Conservation (phyloP, 176 grass and related monocot species). For the Typha latifolia region DNA sequence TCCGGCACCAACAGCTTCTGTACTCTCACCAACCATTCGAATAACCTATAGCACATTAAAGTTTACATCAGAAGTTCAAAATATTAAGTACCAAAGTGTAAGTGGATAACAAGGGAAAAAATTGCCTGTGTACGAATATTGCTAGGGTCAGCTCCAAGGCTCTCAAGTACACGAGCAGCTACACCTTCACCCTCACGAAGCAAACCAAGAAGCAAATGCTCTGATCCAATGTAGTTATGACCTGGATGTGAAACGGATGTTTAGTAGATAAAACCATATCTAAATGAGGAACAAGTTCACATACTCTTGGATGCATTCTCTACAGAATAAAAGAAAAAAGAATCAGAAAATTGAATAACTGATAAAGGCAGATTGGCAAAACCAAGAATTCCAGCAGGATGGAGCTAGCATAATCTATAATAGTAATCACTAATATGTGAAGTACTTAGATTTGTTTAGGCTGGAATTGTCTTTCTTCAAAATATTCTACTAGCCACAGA, state of each 20-base stretch:
- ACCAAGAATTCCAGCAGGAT: no score
- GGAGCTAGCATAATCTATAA: no score
- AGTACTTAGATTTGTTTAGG: no score
- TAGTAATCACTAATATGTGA: no score
- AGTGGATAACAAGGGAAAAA: neutral
- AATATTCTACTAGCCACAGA: no score
- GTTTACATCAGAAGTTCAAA: constrained; percentile 5
- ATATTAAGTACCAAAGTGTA: neutral
- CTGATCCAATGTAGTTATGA: constrained; percentile 96
- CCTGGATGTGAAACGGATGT: constrained; percentile 37
- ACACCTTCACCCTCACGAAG: constrained; percentile 96
- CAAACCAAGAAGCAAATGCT: constrained; percentile 81
- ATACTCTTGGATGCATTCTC: neutral
- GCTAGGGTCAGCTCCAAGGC: constrained; percentile 83
- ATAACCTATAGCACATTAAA: constrained; percentile 55
- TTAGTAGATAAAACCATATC: constrained; percentile 7
- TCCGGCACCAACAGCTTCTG: constrained; percentile 84
- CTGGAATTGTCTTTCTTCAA: no score
- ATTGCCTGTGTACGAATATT: constrained; percentile 85
- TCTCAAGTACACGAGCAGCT: constrained; percentile 80
- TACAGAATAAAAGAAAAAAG: no score
- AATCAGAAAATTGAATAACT: no score
- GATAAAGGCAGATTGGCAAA: no score
- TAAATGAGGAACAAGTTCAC: neutral
- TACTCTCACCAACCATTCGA: constrained; percentile 96